Evolutionary conservation across 768 basidiomycete genomes (phyloP).

Genomic region (Hygrocybe punicea): DNA sequence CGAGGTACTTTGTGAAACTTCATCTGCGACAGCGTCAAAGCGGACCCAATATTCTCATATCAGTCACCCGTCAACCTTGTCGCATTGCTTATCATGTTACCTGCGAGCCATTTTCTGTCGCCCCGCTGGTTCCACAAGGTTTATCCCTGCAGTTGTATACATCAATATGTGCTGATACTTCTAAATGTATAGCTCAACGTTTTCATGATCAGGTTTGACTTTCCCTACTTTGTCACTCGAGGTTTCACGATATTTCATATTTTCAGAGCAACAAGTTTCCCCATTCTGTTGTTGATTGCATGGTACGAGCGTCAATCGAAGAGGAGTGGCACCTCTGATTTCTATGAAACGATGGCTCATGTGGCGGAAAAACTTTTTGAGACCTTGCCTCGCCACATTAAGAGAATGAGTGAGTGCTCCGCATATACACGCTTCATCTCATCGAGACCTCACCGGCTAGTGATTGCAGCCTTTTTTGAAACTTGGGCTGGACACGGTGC

Average conservation of each 20-base stretch:
- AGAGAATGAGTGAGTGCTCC: conserved; percentile 60
- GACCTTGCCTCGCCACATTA: conserved; percentile 70
- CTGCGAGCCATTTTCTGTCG: conserved; percentile 77
- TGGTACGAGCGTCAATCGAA: conserved; percentile 85
- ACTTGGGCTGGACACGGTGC: conserved; percentile 66
- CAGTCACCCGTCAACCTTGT: conserved; percentile 90
- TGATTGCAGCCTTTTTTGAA: conserved; percentile 68
- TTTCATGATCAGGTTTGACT: conserved; percentile 70
- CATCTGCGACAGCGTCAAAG: conserved; percentile 62
- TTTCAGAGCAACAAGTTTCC: conserved; percentile 73
- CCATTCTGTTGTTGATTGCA: conserved; percentile 74
- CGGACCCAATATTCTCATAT: conserved; percentile 90
- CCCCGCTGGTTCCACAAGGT: conserved; percentile 99
- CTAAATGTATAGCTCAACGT: conserved; percentile 63
- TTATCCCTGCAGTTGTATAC: conserved; percentile 10
- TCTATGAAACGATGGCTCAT: conserved; percentile 70
- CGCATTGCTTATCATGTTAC: conserved; percentile 83
- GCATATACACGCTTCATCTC: neutral
- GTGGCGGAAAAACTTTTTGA: conserved; percentile 70
- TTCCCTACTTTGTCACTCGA: neutral
- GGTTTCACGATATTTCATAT: conserved; percentile 1
- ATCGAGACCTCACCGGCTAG: neutral
- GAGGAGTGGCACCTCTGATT: conserved; percentile 55
- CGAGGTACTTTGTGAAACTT: too few species aligned
- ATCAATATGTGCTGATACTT: conserved; percentile 13